phyloP scores from a whole-genome alignment of 495 filamentous ascomycete species.

The Podospora pseudocomata region DNA sequence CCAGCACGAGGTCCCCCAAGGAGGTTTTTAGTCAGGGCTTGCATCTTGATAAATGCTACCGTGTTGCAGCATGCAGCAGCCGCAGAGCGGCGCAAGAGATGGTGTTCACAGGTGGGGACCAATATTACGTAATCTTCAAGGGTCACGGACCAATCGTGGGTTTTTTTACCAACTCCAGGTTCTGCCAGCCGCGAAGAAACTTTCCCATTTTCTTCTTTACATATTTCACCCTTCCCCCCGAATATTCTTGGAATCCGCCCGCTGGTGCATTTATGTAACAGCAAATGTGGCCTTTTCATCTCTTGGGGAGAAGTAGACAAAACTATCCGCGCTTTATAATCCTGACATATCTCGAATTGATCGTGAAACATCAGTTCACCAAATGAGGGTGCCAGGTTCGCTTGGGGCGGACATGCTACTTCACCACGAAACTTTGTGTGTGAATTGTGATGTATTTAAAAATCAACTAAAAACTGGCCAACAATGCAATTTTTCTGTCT shows the following conservation, averaged over 20 bases:
- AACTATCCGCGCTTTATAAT: constrained; percentile 34
- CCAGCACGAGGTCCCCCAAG: background rate
- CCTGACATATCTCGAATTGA: constrained; percentile 25
- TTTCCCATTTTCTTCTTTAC: constrained; percentile 7
- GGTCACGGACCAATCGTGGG: constrained; percentile 2
- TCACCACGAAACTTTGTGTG: background rate
- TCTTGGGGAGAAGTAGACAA: constrained; percentile 34
- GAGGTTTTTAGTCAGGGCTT: background rate
- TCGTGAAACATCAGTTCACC: constrained; percentile 11
- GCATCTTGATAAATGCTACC: background rate
- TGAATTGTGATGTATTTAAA: background rate
- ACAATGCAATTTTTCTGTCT: constrained; percentile 6
- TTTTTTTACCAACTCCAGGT: background rate
- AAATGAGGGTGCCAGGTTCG: constrained; percentile 35
- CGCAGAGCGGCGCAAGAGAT: background rate
- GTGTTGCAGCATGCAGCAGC: background rate
- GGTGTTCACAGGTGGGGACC: background rate
- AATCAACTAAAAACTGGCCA: constrained; percentile 2
- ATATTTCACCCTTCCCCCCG: constrained; percentile 31
- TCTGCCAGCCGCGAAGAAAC: background rate
- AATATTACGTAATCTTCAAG: background rate
- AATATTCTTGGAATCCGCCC: constrained; percentile 15
- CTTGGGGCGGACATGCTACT: constrained; percentile 37
- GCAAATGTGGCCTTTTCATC: constrained; percentile 26
- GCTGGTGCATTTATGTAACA: constrained; percentile 11